Evolutionary conservation across 106 monocot genomes (phyloP).

Genomic region (Vanilla planifolia): DNA sequence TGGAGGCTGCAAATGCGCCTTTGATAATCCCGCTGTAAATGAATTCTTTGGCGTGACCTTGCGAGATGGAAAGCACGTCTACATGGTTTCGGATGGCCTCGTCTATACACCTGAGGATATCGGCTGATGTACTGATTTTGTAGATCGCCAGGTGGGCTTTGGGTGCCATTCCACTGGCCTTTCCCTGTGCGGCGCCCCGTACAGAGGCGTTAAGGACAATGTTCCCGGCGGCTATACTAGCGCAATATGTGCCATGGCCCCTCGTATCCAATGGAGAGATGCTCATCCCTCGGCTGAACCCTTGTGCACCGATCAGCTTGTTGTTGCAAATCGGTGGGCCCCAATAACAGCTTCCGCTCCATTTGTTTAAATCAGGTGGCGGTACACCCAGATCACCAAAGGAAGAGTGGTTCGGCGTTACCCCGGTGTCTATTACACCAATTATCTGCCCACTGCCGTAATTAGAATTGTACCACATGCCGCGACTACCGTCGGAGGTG

Average conservation of each 20-base stretch:
- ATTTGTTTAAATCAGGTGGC: slow-evolving; percentile 22
- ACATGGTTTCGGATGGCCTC: slow-evolving; percentile 34
- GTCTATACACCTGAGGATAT: slow-evolving; percentile 22
- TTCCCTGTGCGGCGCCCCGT: not conserved
- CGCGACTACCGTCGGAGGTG: not conserved
- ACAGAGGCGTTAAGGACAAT: not conserved
- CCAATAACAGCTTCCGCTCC: slow-evolving; percentile 50
- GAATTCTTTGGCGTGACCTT: not conserved
- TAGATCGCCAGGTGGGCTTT: slow-evolving; percentile 14
- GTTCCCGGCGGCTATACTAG: slow-evolving; percentile 7
- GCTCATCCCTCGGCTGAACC: not conserved
- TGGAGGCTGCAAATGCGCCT: slow-evolving; percentile 29
- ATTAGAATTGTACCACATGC: not conserved
- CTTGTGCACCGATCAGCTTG: slow-evolving; percentile 41
- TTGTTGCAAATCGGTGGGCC: slow-evolving; percentile 28
- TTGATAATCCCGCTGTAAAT: slow-evolving; percentile 15
- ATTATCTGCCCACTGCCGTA: slow-evolving; percentile 5
- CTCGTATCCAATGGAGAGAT: not conserved
- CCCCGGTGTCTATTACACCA: slow-evolving; percentile 30
- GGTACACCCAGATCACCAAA: slow-evolving; percentile 15
- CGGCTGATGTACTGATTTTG: slow-evolving; percentile 11
- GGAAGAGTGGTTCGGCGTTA: slow-evolving; percentile 23
- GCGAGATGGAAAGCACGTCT: slow-evolving; percentile 31
- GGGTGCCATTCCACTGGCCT: slow-evolving; percentile 2
- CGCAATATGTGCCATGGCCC: slow-evolving; percentile 1